Base-by-base conservation (phyloP, 768 basidiomycete genomes). In the Pleurotus sapidus region DNA sequence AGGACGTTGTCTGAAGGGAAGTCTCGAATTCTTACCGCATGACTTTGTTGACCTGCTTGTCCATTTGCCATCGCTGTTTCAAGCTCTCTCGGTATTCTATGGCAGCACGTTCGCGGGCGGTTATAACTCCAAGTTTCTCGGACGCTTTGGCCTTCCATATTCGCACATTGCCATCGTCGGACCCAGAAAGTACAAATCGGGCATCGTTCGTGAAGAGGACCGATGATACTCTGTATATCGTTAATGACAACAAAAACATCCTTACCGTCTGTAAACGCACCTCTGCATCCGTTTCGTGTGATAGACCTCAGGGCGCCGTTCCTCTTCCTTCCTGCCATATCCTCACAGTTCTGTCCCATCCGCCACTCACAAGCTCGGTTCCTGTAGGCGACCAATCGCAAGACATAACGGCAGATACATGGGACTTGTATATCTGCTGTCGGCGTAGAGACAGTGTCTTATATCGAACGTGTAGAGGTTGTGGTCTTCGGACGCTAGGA, bases 231-330 rank as follows among this genome's bases (percentile, higher is more conserved):
- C 95, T 94, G 59, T 14, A 38, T 7, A 59, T 20, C 23, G 47
- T 23, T 14, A 37, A 54, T 3, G 55, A 60, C 30, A 49, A 20
- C 12, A 14, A 15, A 42, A 46, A n/a, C 23, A 48, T 40, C 15
- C 40, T 8, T 14, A 9, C 11, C 11, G 12, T 17, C 48, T 25
- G 12, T 17, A 14, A 18, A 37, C 76, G 39, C 50, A 93, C 92
- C 95, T 84, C 71, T 98, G 97, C 97, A 99, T 99, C 46, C 97
- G 91, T 74, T 98, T 98, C 14, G 95, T 96, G 70, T 98, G 96
- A 67, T 98, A 99, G 5, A 95, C 88, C 68, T 98, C 96, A 14
- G 90, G 90, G 84, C 5, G 81, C 79, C 27, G 84, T 84, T 0
- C 95, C 95, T 42, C 80, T 83, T 24, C 89, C 92, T 63, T 93